These are phyloP conservation scores for Babesia ovata DNA, from an alignment of 169 alveolate species.

Conservation along the genomic window DNA sequence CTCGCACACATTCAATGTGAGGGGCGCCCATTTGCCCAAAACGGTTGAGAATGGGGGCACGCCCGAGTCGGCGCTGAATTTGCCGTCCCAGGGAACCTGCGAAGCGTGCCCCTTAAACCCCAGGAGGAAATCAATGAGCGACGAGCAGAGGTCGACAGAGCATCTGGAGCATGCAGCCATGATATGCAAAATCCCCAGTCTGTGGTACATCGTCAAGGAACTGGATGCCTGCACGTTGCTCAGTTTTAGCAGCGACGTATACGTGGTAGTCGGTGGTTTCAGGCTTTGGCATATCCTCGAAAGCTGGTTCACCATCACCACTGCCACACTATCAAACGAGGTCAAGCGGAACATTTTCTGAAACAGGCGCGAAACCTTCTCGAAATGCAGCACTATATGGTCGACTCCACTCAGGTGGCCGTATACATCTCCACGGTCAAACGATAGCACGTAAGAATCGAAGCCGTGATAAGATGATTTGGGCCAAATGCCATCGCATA, in stretches of 20 bases:
- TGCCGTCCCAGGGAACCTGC: neutral
- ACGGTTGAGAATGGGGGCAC: neutral
- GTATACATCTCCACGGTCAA: conserved; percentile 11
- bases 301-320: conserved; percentile 8
- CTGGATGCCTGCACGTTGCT: conserved; percentile 29
- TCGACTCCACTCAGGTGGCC: conserved; percentile 31
- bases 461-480: conserved; percentile 1
- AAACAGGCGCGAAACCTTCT: conserved; percentile 2
- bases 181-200: conserved; percentile 35
- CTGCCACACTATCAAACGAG: neutral
- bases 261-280: conserved; percentile 27
- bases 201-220: conserved; percentile 25
- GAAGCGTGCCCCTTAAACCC: conserved; percentile 12
- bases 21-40: conserved; percentile 5
- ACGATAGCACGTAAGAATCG: conserved; percentile 1
- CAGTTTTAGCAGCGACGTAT: conserved; percentile 28
- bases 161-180: neutral
- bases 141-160: conserved; percentile 14
- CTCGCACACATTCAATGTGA: neutral
- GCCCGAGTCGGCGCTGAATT: neutral
- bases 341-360: neutral
- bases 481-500: neutral
- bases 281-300: conserved; percentile 1
- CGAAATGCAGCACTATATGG: conserved; percentile 28
- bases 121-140: conserved; percentile 23